Evolutionary conservation across 140 eudicot genomes (phyloP), one percentile per base, ranked within the genome.

Genomic region (Bidens hawaiensis): DNA sequence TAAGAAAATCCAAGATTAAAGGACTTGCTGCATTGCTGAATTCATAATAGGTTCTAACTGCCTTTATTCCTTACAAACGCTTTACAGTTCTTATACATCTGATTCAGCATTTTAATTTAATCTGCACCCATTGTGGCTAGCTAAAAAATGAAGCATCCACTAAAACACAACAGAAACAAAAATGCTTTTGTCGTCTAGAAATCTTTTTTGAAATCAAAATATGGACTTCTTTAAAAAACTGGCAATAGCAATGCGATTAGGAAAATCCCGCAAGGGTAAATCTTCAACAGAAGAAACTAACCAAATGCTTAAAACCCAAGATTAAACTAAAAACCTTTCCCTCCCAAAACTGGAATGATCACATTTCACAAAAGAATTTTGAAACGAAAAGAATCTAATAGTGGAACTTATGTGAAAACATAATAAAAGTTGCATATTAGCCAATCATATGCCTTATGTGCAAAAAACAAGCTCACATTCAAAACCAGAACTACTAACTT

Each of bases 271-370:
- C 56, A 22, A 65, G 57, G 45, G 69, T 64, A 12, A 18, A 11
- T 18, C 31, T 64, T 27, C 30, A 25, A 62, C 38, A 26, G 30
- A 14, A 27, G 5, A 47, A 62, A 26, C 57, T 41, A 43, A 63
- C 27, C 17, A 45, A 28, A 48, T 17, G 47, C 69, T 64, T 64
- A 34, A 23, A 38, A 65, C 50, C 46, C 62, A 51, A 50, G 15
- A 22, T 27, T 22, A n/a, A n/a, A n/a, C n/a, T n/a, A n/a, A n/a
- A n/a, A n/a, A n/a, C n/a, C n/a, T n/a, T n/a, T n/a, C n/a, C n/a
- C n/a, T n/a, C n/a, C n/a, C n/a, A n/a, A n/a, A n/a, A n/a, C 24
- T 40, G 13, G n/a, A 19, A 65, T 21, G 47, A 31, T 53, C 54
- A 53, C n/a, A n/a, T n/a, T n/a, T n/a, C n/a, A n/a, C 16, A 53